phyloP scores from a whole-genome alignment of 1,139 yeast species.

The Suhomyces yuchorum region DNA sequence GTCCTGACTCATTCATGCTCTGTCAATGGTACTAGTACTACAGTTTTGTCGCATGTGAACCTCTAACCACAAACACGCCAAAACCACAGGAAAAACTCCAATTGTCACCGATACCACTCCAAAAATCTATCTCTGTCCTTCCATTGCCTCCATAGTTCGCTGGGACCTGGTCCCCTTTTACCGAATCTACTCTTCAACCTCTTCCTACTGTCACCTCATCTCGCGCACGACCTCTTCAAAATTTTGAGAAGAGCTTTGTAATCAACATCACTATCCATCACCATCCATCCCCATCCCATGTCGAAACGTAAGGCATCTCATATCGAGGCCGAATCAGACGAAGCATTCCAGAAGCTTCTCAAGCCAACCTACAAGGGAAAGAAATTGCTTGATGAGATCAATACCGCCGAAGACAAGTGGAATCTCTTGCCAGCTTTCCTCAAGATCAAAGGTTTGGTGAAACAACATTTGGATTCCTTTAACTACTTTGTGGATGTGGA shows the following conservation, averaged over 20 bases:
- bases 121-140: no score
- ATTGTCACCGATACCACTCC: no score
- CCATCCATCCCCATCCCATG: slow-evolving; percentile 10
- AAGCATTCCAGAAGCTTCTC: slow-evolving; percentile 72
- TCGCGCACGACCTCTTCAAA: slow-evolving; percentile 10
- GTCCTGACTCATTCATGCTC: no score
- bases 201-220: no score
- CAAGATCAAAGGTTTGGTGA: slow-evolving; percentile 93
- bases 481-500: slow-evolving; percentile 94
- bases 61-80: no score
- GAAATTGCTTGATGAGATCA: slow-evolving; percentile 79
- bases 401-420: slow-evolving; percentile 95
- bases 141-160: no score
- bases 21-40: no score
- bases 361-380: slow-evolving; percentile 87
- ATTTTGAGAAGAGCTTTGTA: slow-evolving; percentile 12
- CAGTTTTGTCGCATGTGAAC: no score
- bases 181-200: no score
- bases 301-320: slow-evolving; percentile 24
- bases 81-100: no score
- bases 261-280: slow-evolving; percentile 5
- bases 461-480: slow-evolving; percentile 96
- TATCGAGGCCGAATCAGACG: slow-evolving; percentile 31
- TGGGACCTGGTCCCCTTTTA: no score
- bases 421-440: slow-evolving; percentile 91